phyloP scores from a whole-genome alignment of 2,329 filamentous ascomycete species.

The Cladophialophora carrionii region DNA sequence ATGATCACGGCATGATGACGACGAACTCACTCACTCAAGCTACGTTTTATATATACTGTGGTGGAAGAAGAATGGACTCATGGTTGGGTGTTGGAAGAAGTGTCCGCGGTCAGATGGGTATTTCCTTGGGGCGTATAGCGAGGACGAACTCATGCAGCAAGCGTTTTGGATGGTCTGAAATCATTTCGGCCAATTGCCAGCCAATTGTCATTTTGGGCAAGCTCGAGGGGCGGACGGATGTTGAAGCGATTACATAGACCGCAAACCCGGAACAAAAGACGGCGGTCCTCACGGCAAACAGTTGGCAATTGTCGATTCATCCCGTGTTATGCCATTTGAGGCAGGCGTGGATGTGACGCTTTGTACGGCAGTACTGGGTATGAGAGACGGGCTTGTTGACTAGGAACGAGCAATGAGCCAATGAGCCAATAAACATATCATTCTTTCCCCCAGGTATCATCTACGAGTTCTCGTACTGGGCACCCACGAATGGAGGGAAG shows the following conservation, averaged over 20 bases:
- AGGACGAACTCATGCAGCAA: constrained; percentile 8
- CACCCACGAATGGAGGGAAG: background rate
- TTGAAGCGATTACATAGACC: constrained; percentile 7
- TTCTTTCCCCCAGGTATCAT: background rate
- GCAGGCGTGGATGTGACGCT: background rate
- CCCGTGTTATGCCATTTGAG: background rate
- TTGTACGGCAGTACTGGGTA: background rate
- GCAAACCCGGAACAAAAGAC: constrained; percentile 4
- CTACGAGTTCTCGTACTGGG: background rate
- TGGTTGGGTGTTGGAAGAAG: background rate
- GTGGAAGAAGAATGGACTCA: background rate
- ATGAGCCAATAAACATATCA: background rate
- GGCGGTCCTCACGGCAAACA: constrained; percentile 7
- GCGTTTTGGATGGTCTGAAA: constrained; percentile 7
- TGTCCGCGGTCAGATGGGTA: background rate
- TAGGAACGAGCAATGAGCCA: background rate
- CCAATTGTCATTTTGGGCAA: constrained; percentile 6
- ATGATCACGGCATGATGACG: constrained; percentile 27
- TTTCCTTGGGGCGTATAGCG: constrained; percentile 2
- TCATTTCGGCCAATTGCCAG: background rate
- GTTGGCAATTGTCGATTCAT: constrained; percentile 14
- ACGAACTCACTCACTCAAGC: constrained; percentile 15
- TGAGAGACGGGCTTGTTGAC: constrained; percentile 1
- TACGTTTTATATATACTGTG: constrained; percentile 5
- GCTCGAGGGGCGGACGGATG: background rate